Evolutionary conservation across 495 filamentous ascomycete species (phyloP), one percentile per base, ranked within the genome.

Genomic region (Halenospora varia): DNA sequence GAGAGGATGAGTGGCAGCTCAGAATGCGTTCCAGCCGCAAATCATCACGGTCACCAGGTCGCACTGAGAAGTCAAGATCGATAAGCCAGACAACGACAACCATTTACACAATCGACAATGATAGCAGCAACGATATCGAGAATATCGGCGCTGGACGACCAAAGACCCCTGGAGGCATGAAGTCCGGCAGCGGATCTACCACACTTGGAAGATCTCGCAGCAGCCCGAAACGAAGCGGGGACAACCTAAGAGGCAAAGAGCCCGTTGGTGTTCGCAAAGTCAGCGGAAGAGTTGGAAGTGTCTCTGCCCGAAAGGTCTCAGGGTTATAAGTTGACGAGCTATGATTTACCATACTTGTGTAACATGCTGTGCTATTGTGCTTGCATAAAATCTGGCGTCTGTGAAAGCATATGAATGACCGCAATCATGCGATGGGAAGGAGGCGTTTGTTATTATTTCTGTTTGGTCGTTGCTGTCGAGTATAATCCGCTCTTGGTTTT

Each of bases 221-320:
- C 0, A 80, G 73, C 54, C 72, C 70, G 53, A 75, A 85, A 55
- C 74, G 84, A 62, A 74, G 78, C 65, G 79, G 79, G 62, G 63
- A 59, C 44, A 74, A 78, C 74, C 76, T 71, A 60, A 63, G 76
- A 55, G 75, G 53, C 48, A 79, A 80, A 66, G 75, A 78, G 60
- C 74, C 65, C 53, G 77, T 77, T 23, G 90, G 89, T 13, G 86
- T 97, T 22, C 82, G 93, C 53, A 98, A 98, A 75, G 87, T 88
- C 4, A 96, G 92, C 69, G 90, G 91, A n/a, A 82, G 93, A 9
- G 80, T 96, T n/a, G 91, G 91, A 8, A 96, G 92, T 66, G 74
- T 87, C 15, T 40, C 57, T 41, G 3, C 53, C n/a, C 64, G 64
- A 40, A 66, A 66, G 40, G 55, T 66, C 25, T 66, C 64, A 9